phyloP scores from a whole-genome alignment of 805 yeast genomes.

The Candida chilensis region DNA sequence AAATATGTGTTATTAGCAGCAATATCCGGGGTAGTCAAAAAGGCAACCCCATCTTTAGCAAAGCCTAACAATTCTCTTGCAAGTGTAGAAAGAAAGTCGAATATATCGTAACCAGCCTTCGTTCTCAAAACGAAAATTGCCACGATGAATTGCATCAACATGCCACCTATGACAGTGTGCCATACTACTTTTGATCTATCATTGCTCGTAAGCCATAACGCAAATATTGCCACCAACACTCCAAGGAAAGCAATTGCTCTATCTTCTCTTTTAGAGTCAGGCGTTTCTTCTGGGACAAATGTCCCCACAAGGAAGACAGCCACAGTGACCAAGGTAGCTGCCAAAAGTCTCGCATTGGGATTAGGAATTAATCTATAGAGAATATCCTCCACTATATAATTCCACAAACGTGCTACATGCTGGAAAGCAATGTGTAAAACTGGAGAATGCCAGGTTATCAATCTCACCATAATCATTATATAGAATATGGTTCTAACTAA shows the following conservation, averaged over 20 bases:
- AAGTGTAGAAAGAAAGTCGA: slow-evolving; percentile 48
- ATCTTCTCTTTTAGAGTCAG: slow-evolving; percentile 36
- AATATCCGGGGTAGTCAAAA: slow-evolving; percentile 33
- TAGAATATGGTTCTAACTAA: slow-evolving; percentile 48
- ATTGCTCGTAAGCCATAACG: slow-evolving; percentile 35
- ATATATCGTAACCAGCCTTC: slow-evolving; percentile 49
- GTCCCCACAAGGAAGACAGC: slow-evolving; percentile 45
- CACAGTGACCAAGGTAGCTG: slow-evolving; percentile 34
- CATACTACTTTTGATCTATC: slow-evolving; percentile 38
- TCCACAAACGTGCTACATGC: too few relatives aligned
- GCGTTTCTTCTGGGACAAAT: slow-evolving; percentile 38
- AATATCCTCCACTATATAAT: too few relatives aligned
- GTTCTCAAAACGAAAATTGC: slow-evolving; percentile 57
- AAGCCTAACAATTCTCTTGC: slow-evolving; percentile 49
- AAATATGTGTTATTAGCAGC: too few relatives aligned
- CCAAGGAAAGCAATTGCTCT: slow-evolving; percentile 55
- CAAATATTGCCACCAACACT: slow-evolving; percentile 31
- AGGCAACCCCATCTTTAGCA: slow-evolving; percentile 54
- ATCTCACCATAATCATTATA: slow-evolving; percentile 38
- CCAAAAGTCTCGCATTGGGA: slow-evolving; percentile 23
- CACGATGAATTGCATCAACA: slow-evolving; percentile 49
- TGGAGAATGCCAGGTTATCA: slow-evolving; percentile 42
- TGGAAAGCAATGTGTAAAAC: slow-evolving; percentile 11
- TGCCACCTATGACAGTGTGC: slow-evolving; percentile 53
- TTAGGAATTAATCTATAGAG: slow-evolving; percentile 32